Conservation (phyloP, 208 protist species). For the Acanthamoeba culbertsoni region DNA sequence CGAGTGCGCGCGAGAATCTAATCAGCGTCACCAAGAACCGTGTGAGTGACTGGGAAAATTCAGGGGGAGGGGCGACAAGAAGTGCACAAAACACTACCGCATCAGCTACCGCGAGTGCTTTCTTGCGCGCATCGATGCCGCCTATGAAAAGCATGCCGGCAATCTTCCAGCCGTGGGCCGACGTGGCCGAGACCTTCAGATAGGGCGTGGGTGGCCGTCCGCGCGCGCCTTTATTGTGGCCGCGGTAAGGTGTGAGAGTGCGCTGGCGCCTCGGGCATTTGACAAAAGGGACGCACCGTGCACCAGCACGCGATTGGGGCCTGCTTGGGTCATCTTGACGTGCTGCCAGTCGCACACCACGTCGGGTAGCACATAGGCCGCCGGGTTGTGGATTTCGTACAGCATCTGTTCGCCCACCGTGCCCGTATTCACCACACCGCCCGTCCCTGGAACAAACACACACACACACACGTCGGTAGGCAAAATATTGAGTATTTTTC, state of each 20-base stretch:
- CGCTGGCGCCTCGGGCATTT: too few relatives aligned
- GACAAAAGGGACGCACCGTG: neutral
- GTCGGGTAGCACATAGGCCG: conserved; percentile 69
- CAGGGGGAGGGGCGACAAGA: neutral
- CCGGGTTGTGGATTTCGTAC: conserved; percentile 76
- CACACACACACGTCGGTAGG: too few relatives aligned
- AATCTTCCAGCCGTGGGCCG: conserved; percentile 20
- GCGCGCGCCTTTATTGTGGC: neutral
- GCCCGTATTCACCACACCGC: conserved; percentile 62
- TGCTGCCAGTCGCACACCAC: conserved; percentile 69
- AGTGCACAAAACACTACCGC: neutral
- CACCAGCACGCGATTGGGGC: neutral
- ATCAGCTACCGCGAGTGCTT: neutral
- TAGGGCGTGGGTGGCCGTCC: conserved; percentile 6
- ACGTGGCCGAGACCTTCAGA: conserved; percentile 35
- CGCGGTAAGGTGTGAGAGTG: too few relatives aligned
- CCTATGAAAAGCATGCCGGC: conserved; percentile 33
- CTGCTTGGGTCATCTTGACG: conserved; percentile 41
- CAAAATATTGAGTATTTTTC: too few relatives aligned
- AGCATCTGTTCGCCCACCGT: conserved; percentile 72
- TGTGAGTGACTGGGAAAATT: neutral
- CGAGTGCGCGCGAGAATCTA: neutral
- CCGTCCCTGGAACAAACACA: conserved; percentile 12
- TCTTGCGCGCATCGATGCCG: conserved; percentile 25
- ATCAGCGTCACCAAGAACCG: neutral